Base-by-base conservation (phyloP, 257 asterid genomes). In the Penstemon eatonii region DNA sequence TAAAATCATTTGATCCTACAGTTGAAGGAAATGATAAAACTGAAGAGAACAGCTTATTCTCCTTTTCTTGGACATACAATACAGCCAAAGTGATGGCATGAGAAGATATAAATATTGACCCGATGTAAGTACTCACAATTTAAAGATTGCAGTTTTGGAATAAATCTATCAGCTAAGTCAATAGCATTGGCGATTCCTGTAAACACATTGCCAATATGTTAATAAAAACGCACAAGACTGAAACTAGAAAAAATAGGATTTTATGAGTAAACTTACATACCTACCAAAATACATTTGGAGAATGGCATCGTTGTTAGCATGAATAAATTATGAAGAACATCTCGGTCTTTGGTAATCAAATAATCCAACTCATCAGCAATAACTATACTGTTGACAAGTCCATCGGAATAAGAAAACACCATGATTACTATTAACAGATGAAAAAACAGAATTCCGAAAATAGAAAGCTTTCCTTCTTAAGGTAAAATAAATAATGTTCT, bases 121-220 rank as follows among this genome's bases (percentile, higher is more conserved):
- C 63, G 38, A 53, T 53, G 59, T 51, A 63, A 78, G 63, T 51
- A 84, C 99, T 94, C 81, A 94, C 99, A 91, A 64, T 83, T 94
- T 70, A 89, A 71, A 6, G 93, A 82, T 72, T 87, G 95, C 68
- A 94, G 82, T 76, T 89, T 94, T 19, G 98, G 98, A 39, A 94
- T 96, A 84, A 94, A 94, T 70, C 88, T 87, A 78, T 91, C 96
- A 7, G 99, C 96, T 60, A 94, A 77, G 80, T 94, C 98, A 78
- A 94, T 94, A 53, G 99, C 96, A 85, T 94, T 94, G 49, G 97
- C 96, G 41, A 91, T 81, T 78, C 99, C 98, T 94, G 93, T 47
- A 79, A 68, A 76, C 54, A 75, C 12, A 67, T 74, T 57, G 45
- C 67, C 76, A 76, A 61, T 68, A 70, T 38, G 63, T 80, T 56